These are phyloP conservation scores for Colletotrichum nymphaeae DNA, from an alignment of 2,329 filamentous ascomycete species.

Conservation along the genomic window DNA sequence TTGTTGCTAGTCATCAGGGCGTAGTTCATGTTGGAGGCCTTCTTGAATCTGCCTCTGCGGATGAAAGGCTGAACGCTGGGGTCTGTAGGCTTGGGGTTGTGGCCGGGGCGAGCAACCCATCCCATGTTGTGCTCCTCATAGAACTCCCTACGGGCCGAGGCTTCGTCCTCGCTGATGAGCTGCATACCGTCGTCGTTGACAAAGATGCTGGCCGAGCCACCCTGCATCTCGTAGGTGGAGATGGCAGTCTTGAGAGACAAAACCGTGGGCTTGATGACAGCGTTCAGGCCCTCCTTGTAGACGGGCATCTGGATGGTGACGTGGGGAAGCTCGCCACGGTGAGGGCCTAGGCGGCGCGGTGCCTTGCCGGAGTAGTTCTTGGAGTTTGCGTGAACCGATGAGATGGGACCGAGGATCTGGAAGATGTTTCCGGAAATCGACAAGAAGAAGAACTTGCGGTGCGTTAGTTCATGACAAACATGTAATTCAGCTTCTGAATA, in stretches of 20 bases:
- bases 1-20: constrained; percentile 65
- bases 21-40: constrained; percentile 77
- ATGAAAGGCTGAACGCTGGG: constrained; percentile 61
- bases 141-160: constrained; percentile 62
- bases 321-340: constrained; percentile 50
- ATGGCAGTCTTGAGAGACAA: constrained; percentile 61
- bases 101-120: constrained; percentile 63
- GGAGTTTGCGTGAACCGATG: constrained; percentile 55
- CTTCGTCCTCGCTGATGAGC: constrained; percentile 62
- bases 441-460: constrained; percentile 55
- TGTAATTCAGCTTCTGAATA: not conserved
- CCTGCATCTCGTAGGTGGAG: constrained; percentile 62
- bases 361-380: constrained; percentile 55
- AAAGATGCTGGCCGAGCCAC: constrained; percentile 76
- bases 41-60: constrained; percentile 72
- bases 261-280: constrained; percentile 61
- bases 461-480: constrained; percentile 23
- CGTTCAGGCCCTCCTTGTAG: constrained; percentile 52
- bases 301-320: constrained; percentile 59
- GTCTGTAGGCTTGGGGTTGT: constrained; percentile 63
- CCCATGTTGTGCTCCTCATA: constrained; percentile 69
- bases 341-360: constrained; percentile 44
- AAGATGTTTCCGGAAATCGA: constrained; percentile 51
- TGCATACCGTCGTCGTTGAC: constrained; percentile 78
- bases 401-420: constrained; percentile 62